phyloP scores from a whole-genome alignment of 2,329 filamentous ascomycete species.

The Apiospora phragmitis region DNA sequence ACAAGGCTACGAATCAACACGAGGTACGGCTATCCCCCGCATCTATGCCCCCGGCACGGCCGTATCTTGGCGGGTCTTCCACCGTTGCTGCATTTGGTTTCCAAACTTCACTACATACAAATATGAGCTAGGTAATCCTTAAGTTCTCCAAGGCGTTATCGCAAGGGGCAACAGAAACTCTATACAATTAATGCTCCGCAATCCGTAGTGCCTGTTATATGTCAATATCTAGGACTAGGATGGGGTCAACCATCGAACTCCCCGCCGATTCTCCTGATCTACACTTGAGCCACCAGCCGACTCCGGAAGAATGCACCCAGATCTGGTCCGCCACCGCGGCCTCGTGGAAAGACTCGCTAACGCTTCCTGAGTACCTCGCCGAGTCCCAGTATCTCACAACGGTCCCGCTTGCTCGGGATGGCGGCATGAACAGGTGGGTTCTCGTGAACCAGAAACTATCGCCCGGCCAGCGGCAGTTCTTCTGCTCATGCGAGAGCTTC shows the following conservation, averaged over 20 bases:
- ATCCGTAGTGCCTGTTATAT: not conserved
- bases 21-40: not conserved
- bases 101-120: not conserved
- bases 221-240: not conserved
- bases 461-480: conserved; percentile 47
- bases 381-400: conserved; percentile 60
- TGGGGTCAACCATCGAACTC: conserved; percentile 7
- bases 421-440: conserved; percentile 64
- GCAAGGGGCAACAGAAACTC: not conserved
- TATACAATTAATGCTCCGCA: not conserved
- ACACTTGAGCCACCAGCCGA: conserved; percentile 15
- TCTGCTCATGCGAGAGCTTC: conserved; percentile 65
- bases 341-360: conserved; percentile 18
- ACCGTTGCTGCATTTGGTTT: not conserved
- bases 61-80: not conserved
- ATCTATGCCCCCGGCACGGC: not conserved
- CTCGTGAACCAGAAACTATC: conserved; percentile 46
- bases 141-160: not conserved
- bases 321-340: conserved; percentile 18
- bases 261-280: conserved; percentile 15
- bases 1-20: not conserved
- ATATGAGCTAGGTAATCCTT: not conserved
- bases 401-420: conserved; percentile 58
- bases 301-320: conserved; percentile 15
- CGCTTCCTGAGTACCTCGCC: conserved; percentile 48